A percentile compares a stretch with the other conserved stretches of the same genome.
These are phyloP conservation scores for Boletus reticuloceps DNA, from an alignment of 768 basidiomycete species.

Conservation along the genomic window DNA sequence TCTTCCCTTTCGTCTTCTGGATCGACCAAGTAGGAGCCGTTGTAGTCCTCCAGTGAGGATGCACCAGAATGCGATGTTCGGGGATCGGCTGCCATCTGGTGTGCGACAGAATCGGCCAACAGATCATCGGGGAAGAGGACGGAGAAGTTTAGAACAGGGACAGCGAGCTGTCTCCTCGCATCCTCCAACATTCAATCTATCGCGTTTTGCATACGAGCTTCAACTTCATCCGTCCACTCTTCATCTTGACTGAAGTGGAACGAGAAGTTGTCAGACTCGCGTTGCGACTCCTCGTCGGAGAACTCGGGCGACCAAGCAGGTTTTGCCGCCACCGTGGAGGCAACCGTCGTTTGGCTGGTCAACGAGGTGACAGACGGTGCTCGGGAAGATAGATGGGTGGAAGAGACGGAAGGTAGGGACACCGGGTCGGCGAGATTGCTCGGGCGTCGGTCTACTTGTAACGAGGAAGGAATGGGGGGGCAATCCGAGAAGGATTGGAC, in stretches of 20 bases:
- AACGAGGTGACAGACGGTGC: background rate
- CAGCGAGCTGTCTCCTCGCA: too few relatives aligned
- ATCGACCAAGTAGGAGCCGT: background rate
- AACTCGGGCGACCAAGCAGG: background rate
- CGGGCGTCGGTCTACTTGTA: background rate
- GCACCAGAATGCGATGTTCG: background rate
- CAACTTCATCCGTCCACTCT: too few relatives aligned
- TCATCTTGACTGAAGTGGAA: too few relatives aligned
- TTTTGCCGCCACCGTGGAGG: background rate
- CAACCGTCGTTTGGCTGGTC: background rate
- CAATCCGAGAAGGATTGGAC: too few relatives aligned
- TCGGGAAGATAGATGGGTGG: background rate
- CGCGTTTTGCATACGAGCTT: too few relatives aligned
- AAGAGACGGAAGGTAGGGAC: too few relatives aligned
- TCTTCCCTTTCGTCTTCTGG: background rate
- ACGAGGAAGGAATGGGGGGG: too few relatives aligned
- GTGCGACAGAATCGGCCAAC: background rate
- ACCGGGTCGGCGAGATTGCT: background rate
- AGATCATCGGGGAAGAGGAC: constrained; percentile 5
- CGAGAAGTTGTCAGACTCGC: too few relatives aligned
- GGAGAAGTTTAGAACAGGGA: too few relatives aligned
- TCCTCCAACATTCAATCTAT: too few relatives aligned
- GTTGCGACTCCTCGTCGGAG: background rate
- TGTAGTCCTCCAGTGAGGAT: background rate
- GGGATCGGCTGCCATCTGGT: background rate